Percentiles rank a stretch among this genome's conserved stretches.
These are phyloP conservation scores for Licmophora abbreviata DNA, from an alignment of 108 stramenopile genomes.

Conservation along the genomic window DNA sequence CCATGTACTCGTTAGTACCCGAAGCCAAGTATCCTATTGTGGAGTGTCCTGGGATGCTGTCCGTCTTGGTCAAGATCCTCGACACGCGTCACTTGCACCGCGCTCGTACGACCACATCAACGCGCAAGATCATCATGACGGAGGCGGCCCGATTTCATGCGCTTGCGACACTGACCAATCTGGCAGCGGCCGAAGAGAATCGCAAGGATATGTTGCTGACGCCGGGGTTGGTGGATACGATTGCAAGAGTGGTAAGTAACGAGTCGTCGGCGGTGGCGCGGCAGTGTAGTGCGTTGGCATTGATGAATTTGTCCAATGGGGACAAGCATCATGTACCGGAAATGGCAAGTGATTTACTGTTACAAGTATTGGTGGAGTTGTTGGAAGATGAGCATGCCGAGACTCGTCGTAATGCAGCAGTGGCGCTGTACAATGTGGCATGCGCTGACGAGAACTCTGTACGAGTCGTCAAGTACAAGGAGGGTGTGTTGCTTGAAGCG, in stretches of 20 bases:
- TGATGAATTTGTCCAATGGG: constrained; percentile 50
- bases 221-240: constrained; percentile 30
- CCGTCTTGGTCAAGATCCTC: constrained; percentile 32
- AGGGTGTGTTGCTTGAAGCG: constrained; percentile 32
- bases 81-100: constrained; percentile 41
- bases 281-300: constrained; percentile 42
- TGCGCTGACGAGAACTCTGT: constrained; percentile 47
- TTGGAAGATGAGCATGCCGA: constrained; percentile 38
- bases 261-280: constrained; percentile 40
- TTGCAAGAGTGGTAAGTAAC: constrained; percentile 35
- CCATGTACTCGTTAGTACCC: constrained; percentile 44
- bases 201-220: constrained; percentile 31
- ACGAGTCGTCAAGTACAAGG: constrained; percentile 23
- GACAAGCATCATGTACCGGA: constrained; percentile 44
- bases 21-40: constrained; percentile 45
- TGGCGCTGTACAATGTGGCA: constrained; percentile 40
- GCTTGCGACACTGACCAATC: constrained; percentile 42
- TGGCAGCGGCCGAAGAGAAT: constrained; percentile 40
- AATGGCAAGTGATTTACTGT: constrained; percentile 35
- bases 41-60: constrained; percentile 27
- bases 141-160: constrained; percentile 44
- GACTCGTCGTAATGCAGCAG: constrained; percentile 38
- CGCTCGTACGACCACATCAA: neutral
- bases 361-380: constrained; percentile 36
- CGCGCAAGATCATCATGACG: constrained; percentile 31